These are phyloP conservation scores for Fusarium sp. DNA, from an alignment of 2,329 filamentous ascomycete genomes.

Conservation along the genomic window DNA sequence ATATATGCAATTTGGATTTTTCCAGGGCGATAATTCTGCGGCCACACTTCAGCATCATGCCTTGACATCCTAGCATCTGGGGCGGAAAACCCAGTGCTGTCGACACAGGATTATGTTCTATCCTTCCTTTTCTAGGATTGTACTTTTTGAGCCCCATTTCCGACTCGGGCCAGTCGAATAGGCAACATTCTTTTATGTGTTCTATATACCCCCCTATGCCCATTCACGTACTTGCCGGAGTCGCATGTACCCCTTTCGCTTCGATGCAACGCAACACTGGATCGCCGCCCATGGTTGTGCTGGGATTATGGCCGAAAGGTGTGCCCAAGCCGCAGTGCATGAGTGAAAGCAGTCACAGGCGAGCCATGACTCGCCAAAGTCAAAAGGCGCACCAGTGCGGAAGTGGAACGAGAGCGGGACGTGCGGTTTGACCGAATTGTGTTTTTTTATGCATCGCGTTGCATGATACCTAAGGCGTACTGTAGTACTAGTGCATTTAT, in stretches of 20 bases:
- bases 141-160: slow-evolving; percentile 3
- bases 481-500: slow-evolving; percentile 36
- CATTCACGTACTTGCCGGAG: background rate
- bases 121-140: slow-evolving; percentile 9
- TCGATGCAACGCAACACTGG: slow-evolving; percentile 4
- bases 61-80: slow-evolving; percentile 3
- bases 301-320: slow-evolving; percentile 6
- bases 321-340: slow-evolving; percentile 7
- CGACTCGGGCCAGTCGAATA: slow-evolving; percentile 11
- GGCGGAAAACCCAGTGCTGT: slow-evolving; percentile 1
- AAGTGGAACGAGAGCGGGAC: slow-evolving; percentile 21
- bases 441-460: slow-evolving; percentile 32
- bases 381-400: slow-evolving; percentile 15
- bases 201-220: slow-evolving; percentile 16
- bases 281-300: slow-evolving; percentile 6
- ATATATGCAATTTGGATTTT: slow-evolving; percentile 10
- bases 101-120: background rate
- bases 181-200: slow-evolving; percentile 10
- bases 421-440: slow-evolving; percentile 28
- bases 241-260: background rate
- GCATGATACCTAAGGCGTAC: slow-evolving; percentile 46
- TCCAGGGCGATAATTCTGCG: slow-evolving; percentile 1
- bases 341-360: slow-evolving; percentile 18
- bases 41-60: slow-evolving; percentile 1
- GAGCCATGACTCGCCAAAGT: slow-evolving; percentile 29